These are phyloP conservation scores for Sisymbrium altissimum DNA, from an alignment of 345 rosid genomes.

Conservation along the genomic window DNA sequence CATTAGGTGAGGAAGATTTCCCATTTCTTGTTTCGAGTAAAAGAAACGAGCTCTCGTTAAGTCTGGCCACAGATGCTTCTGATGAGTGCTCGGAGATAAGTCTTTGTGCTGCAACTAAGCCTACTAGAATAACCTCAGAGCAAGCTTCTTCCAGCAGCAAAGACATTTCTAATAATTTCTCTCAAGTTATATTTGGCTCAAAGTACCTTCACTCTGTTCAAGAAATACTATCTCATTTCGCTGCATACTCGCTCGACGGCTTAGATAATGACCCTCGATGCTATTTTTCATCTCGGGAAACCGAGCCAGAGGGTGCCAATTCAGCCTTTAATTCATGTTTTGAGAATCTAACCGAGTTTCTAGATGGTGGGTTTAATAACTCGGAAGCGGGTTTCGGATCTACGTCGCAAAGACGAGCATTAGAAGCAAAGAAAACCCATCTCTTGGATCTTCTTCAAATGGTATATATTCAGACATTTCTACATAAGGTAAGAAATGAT, in stretches of 20 bases:
- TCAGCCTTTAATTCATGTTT: slow-evolving; percentile 27
- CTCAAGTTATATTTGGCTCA: slow-evolving; percentile 54
- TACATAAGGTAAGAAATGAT: background rate
- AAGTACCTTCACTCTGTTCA: slow-evolving; percentile 69
- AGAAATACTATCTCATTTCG: slow-evolving; percentile 80
- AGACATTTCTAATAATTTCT: slow-evolving; percentile 46
- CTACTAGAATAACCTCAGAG: slow-evolving; percentile 44
- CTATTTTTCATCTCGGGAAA: slow-evolving; percentile 28
- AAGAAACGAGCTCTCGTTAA: slow-evolving; percentile 66
- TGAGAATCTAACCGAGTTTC: slow-evolving; percentile 30
- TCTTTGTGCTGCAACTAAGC: slow-evolving; percentile 36
- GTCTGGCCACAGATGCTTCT: slow-evolving; percentile 60
- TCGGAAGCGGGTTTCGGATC: slow-evolving; percentile 33
- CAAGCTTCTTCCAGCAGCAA: slow-evolving; percentile 53
- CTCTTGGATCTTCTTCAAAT: slow-evolving; percentile 65
- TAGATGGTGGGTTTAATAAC: slow-evolving; percentile 28
- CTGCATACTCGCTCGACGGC: slow-evolving; percentile 64
- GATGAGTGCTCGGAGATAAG: slow-evolving; percentile 61
- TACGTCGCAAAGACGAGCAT: slow-evolving; percentile 24
- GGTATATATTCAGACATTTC: slow-evolving; percentile 39
- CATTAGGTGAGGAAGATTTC: slow-evolving; percentile 33
- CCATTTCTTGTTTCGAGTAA: slow-evolving; percentile 29
- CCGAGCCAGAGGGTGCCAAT: slow-evolving; percentile 22
- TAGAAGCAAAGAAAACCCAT: slow-evolving; percentile 59
- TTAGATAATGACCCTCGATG: slow-evolving; percentile 34